Base-by-base conservation (phyloP, 106 monocot genomes). In the Vanilla planifolia region DNA sequence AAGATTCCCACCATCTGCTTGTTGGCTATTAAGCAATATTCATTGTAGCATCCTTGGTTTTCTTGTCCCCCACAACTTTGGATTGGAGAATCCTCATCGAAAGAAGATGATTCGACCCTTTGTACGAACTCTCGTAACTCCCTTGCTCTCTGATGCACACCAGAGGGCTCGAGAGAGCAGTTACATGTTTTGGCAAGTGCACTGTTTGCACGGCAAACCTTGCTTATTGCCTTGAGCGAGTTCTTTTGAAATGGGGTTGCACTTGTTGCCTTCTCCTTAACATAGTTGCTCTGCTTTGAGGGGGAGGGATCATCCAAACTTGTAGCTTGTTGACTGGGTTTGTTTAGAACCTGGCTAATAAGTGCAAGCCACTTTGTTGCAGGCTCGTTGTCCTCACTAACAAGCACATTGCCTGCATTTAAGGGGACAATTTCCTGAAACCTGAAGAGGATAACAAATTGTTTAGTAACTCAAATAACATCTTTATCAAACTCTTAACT, bases 351-450 rank as follows among this genome's bases (percentile, higher is more conserved):
- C 60, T 82, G 79, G 65, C 71, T 66, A 29, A 98, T 88, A 24
- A 92, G 80, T 8, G 57, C 45, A 3, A 98, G 88, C 98, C 92
- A 98, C 62, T 80, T 87, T 2, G 79, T 79, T 0, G 91, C 91
- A 0, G 98, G 98, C 43, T 92, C 98, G 47, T 75, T 98, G 75
- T 98, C 98, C 53, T 92, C 98, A 2, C 75, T 43, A 0, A 92
- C 98, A 23, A 92, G 27, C 26, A 98, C 91, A 56, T 98, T 92
- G 34, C 98, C 88, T 40, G 98, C 91, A 64, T 82, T 98, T 63
- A 98, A 40, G 64, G 98, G 98, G 46, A 98, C 98, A 68, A 88
- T 92, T 69, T 98, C 98, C 79, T 98, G 98, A 85, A 98, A 98
- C 82, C 98, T 98, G 69, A 39, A 71, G 34, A 63, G 33, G 3